Evolutionary conservation across 352 stramenopile genomes (phyloP), one percentile per base, ranked within the genome.

Genomic region (Phytophthora hybrid): DNA sequence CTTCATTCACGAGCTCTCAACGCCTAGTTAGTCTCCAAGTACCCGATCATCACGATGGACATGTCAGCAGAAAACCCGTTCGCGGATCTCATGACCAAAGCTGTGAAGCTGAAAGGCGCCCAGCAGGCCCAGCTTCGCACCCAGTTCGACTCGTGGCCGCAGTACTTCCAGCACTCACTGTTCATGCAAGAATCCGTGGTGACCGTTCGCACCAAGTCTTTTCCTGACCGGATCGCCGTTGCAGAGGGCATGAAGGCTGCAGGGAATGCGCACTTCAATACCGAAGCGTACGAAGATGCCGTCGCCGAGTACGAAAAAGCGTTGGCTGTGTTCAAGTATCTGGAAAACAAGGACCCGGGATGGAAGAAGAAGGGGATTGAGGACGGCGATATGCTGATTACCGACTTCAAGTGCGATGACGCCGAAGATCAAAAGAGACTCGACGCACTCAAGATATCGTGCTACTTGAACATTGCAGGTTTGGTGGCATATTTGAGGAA

Each of bases 291-390:
- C 9, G 88, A 95, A 62, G 88, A 96, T 76, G 89, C 88, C 0
- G 83, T 94, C 0, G 87, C 88, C 1, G 87, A 94, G 69, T 96
- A 94, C 54, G 89, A 96, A 44, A 96, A 94, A 58, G 88, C 87
- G 4, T 78, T 96, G n/a, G 76, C 88, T 5, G 74, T 95, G 2
- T 96, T 96, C 70, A 94, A 93, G 71, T 95, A 85, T 46, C 76
- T 89, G 13, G 84, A 93, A 54, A 95, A 95, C 66, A 93, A 77
- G 55, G 88, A 95, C 59, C 79, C 82, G 0, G 87, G 83, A 26
- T 96, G 89, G 89, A 95, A 95, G 73, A 95, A 93, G 62, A 95
- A 96, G 29, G 89, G 89, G 1, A 96, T 96, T 64, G 87, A 94
- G 62, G 89, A 95, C 77, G 80, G 66, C 8, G 89, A 96, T 41